Evolutionary conservation across 192 early-diverging fungal species (phyloP).

Genomic region (Backusella parvicylindrica): DNA sequence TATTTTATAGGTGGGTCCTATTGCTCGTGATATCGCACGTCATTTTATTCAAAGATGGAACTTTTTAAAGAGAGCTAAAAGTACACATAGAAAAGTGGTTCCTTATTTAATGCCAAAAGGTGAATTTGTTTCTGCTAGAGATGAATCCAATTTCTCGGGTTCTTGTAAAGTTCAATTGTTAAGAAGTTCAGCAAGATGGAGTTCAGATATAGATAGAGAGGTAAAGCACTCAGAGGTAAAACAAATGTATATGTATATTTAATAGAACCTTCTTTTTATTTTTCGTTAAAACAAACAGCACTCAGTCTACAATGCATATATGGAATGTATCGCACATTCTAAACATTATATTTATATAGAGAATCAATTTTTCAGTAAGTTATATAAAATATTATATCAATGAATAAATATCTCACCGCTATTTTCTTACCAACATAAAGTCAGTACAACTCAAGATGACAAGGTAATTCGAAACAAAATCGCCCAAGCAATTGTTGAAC

Average conservation of each 20-base stretch:
- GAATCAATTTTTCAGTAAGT: conserved; percentile 84
- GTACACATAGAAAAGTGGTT: conserved; percentile 50
- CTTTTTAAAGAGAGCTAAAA: conserved; percentile 71
- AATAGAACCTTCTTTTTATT: neutral
- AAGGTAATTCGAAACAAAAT: conserved; percentile 31
- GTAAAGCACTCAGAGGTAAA: too few relatives aligned
- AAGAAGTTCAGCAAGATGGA: conserved; percentile 66
- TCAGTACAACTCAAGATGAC: conserved; percentile 8
- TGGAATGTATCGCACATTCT: conserved; percentile 65
- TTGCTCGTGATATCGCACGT: conserved; percentile 74
- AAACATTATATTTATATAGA: conserved; percentile 90
- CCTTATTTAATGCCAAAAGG: conserved; percentile 73
- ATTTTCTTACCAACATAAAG: neutral
- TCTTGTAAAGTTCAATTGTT: conserved; percentile 64
- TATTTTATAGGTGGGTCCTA: conserved; percentile 51
- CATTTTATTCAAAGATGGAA: conserved; percentile 93
- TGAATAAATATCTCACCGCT: neutral
- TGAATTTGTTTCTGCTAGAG: conserved; percentile 60
- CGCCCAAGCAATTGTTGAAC: conserved; percentile 62
- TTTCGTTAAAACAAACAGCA: conserved; percentile 29
- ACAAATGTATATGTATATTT: too few relatives aligned
- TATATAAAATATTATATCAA: conserved; percentile 49
- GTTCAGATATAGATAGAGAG: conserved; percentile 57
- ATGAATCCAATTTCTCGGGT: conserved; percentile 56
- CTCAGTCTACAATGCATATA: conserved; percentile 79